Evolutionary conservation across 2,329 filamentous ascomycete species (phyloP).

Genomic region (Fusarium ramigenum): DNA sequence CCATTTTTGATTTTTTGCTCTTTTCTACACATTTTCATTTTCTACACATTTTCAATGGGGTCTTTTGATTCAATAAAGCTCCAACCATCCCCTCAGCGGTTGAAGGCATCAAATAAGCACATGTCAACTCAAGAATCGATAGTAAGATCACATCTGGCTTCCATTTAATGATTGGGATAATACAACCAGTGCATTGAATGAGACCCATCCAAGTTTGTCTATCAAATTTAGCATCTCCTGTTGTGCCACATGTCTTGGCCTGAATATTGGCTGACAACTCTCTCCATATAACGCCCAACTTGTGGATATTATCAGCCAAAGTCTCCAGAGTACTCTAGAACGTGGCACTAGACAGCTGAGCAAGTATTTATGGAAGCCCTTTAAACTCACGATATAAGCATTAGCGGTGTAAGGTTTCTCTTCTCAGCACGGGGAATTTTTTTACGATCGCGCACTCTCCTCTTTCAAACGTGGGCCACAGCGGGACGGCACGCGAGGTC

Average conservation of each 20-base stretch:
- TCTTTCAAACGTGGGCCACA: constrained; percentile 12
- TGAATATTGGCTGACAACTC: neutral
- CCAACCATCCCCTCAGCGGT: too few species aligned
- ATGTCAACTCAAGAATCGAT: too few species aligned
- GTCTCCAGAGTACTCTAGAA: neutral
- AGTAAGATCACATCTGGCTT: too few species aligned
- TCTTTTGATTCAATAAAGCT: too few species aligned
- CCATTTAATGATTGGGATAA: too few species aligned
- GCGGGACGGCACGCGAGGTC: constrained; percentile 17
- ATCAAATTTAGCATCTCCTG: neutral
- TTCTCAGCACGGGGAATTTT: neutral
- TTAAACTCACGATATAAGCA: constrained; percentile 12
- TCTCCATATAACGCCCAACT: neutral
- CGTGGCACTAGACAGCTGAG: constrained; percentile 10
- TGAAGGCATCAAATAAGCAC: neutral
- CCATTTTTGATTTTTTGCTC: too few species aligned
- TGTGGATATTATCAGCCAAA: constrained; percentile 9
- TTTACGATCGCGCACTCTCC: constrained; percentile 2
- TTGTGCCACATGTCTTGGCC: neutral
- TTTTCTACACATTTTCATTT: too few species aligned
- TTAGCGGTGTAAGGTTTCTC: constrained; percentile 29
- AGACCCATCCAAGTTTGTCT: neutral
- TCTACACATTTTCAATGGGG: too few species aligned
- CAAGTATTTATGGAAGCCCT: constrained; percentile 8
- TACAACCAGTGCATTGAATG: too few species aligned